These are phyloP conservation scores for Smallanthus sonchifolius DNA, from an alignment of 129 eudicot species.

Conservation along the genomic window DNA sequence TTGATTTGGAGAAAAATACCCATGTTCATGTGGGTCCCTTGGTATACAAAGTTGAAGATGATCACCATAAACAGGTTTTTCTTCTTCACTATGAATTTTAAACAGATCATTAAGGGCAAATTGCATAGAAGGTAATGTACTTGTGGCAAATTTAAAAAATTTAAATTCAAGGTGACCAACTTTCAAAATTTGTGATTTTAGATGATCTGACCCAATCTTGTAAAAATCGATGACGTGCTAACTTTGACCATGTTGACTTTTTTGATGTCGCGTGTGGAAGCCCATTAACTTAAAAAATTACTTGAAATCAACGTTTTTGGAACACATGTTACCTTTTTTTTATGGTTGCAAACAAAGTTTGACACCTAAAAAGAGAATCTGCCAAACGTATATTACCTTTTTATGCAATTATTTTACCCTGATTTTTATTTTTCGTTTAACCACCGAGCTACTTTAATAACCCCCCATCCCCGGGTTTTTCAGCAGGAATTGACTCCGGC, in stretches of 20 bases:
- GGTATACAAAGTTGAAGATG: slow-evolving; percentile 58
- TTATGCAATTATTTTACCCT: not conserved
- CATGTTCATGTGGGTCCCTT: slow-evolving; percentile 77
- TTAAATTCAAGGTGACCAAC: not conserved
- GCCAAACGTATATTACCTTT: not conserved
- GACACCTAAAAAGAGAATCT: not conserved
- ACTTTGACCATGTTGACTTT: not conserved
- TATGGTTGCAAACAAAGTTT: not conserved
- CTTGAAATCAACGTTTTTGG: not conserved
- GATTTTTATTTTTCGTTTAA: slow-evolving; percentile 7
- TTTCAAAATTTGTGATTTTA: not conserved
- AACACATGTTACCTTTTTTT: not conserved
- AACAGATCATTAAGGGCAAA: not conserved
- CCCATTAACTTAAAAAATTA: not conserved
- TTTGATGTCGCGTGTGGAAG: not conserved
- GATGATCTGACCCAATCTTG: not conserved
- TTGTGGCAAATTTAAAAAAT: not conserved
- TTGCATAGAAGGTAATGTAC: not conserved
- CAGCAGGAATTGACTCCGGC: slow-evolving; percentile 90
- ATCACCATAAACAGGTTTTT: slow-evolving; percentile 75
- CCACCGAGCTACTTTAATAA: not conserved
- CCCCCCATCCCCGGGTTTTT: not conserved
- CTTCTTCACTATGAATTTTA: not conserved
- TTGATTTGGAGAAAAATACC: slow-evolving; percentile 69
- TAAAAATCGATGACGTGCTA: not conserved